Evolutionary conservation across 192 early-diverging fungal species (phyloP), one percentile per base, ranked within the genome.

Genomic region (Backusella mclennaniae): DNA sequence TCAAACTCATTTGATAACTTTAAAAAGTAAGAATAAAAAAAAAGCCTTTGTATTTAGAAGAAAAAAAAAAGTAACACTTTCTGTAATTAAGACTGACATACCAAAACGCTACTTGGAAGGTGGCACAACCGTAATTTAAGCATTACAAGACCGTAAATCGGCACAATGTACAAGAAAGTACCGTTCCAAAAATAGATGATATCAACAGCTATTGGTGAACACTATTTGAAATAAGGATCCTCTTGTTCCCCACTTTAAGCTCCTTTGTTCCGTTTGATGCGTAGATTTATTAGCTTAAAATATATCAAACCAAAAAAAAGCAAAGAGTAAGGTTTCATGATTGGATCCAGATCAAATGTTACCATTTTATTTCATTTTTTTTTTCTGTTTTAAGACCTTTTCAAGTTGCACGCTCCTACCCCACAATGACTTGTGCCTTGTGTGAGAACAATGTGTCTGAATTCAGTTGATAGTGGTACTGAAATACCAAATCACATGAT

Each of bases 381-480:
- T 29, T 49, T 49, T 63, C 56, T 63, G 23, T 63, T 63, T 63
- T 63, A 63, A 63, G 56, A 29, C 9, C 29, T 63, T 29, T 12
- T 59, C 23, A 23, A 59, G 23, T 59, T 6, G 46, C 46, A 49
- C 19, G 46, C 46, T 21, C 23, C 7, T 59, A 59, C 53, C 53
- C 53, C 53, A 59, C 53, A 59, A 59, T 59, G 53, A 59, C 23
- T 26, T 59, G 53, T 59, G 53, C 53, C 23, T 12, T 59, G 53
- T 59, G 53, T 59, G 53, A 26, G 53, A 59, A 59, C 53, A 59
- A 59, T 59, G 53, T 59, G 53, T 59, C 53, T 59, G 53, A 59
- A 59, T 59, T 26, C 23, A 59, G 9, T 63, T 63, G 23, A 26
- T 14, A 29, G 56, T 63, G 3, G 56, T 63, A 29, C 56, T 63